Base-by-base conservation (phyloP, 2,329 filamentous ascomycete species). In the Fusarium praegraminearum region DNA sequence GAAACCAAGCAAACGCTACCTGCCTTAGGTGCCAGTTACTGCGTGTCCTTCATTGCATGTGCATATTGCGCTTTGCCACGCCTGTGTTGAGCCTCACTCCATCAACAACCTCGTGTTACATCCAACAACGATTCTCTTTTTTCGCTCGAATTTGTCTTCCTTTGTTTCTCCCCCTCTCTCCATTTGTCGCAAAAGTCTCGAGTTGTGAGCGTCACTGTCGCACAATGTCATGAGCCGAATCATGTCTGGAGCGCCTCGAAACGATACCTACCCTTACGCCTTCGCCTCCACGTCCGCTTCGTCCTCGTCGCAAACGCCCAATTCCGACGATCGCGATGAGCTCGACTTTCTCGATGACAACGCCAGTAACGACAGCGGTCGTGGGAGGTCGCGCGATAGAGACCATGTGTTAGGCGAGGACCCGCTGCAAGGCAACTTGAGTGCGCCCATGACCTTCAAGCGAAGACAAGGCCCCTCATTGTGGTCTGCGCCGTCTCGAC, bases 371-470 rank as follows among this genome's bases (percentile, higher is more conserved):
- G 63, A 74, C 30, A 66, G 58, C 22, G 53, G 51, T 38, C 62
- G 62, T 32, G 62, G 62, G n/a, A 66, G 62, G n/a, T 38, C 43
- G 28, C 47, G 52, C 41, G 51, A 45, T 47, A 44, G 54, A 50
- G 54, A 57, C 54, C 76, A 78, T 53, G 68, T 88, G 36, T 81
- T 90, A 55, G 82, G 80, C 44, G 83, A 87, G 49, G 88, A 91
- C 76, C 87, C 89, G 22, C 79, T 90, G 61, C 81, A 83, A 57
- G 79, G 82, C 52, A 80, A 83, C 44, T 75, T 86, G 35, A 79
- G 81, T 57, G 83, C 86, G 49, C 82, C 85, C 30, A 80, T 92
- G 55, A 91, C 90, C 35, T 93, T 93, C 81, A 93, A 93, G 82
- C 89, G 91, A 75, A 90, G 88, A 69, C 85, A 88, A 71, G 90